Conservation (phyloP, 2,329 filamentous ascomycete species). For the Fusarium tupiense region DNA sequence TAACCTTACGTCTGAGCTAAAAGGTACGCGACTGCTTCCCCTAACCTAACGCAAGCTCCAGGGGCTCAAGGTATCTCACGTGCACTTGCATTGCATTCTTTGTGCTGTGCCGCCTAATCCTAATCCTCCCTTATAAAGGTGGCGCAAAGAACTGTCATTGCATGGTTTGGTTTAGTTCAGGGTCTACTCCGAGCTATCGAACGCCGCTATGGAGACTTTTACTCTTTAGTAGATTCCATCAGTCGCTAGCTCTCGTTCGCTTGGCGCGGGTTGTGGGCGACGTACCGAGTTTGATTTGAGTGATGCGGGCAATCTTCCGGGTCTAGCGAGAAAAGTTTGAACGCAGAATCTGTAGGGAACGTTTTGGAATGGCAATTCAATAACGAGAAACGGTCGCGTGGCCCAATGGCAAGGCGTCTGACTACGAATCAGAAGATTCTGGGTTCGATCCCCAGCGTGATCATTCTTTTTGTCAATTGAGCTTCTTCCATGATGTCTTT, state of each 20-base stretch:
- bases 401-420: slow-evolving; percentile 43
- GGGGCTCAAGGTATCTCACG: slow-evolving; percentile 16
- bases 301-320: neutral
- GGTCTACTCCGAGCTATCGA: neutral
- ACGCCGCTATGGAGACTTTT: neutral
- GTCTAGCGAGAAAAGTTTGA: neutral
- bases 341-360: neutral
- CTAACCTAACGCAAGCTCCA: slow-evolving; percentile 6
- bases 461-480: slow-evolving; percentile 6
- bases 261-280: neutral
- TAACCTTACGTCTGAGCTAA: neutral
- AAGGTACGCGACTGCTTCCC: neutral
- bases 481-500: neutral
- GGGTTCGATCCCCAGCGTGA: slow-evolving; percentile 43
- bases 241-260: neutral
- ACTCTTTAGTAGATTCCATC: neutral
- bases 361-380: neutral
- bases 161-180: neutral
- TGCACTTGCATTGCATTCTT: slow-evolving; percentile 8
- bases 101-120: slow-evolving; percentile 5
- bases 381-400: slow-evolving; percentile 23
- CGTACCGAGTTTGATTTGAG: neutral
- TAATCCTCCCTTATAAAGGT: neutral
- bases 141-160: neutral
- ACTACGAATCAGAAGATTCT: slow-evolving; percentile 45